phyloP scores from a whole-genome alignment of 129 eudicot genomes.

The Lactuca saligna region DNA sequence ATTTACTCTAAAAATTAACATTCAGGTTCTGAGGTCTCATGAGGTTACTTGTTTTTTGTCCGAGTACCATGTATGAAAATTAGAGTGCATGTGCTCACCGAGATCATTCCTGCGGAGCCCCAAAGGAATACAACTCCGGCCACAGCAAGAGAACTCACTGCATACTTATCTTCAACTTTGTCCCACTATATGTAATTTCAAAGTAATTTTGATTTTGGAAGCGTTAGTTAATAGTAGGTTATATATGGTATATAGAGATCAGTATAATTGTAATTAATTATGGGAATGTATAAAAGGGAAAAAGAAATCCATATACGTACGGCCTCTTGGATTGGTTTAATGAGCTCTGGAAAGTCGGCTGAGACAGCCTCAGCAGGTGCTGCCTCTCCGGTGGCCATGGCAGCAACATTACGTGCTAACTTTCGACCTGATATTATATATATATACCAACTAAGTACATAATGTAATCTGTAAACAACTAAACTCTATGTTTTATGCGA shows the following conservation, averaged over 20 bases:
- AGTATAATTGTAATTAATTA: neutral
- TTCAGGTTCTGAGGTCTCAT: neutral
- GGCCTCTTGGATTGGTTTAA: slow-evolving; percentile 70
- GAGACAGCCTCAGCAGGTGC: slow-evolving; percentile 51
- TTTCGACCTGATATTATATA: slow-evolving; percentile 71
- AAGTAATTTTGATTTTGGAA: neutral
- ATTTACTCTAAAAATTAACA: neutral
- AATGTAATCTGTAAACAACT: neutral
- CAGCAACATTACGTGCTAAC: slow-evolving; percentile 73
- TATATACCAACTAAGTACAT: neutral
- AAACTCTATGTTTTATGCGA: neutral
- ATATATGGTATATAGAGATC: neutral
- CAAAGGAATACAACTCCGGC: slow-evolving; percentile 62
- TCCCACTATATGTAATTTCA: slow-evolving; percentile 59
- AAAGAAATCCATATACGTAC: slow-evolving; percentile 28
- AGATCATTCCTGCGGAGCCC: slow-evolving; percentile 80
- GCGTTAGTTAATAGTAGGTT: neutral
- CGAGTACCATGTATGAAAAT: neutral
- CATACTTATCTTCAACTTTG: slow-evolving; percentile 92
- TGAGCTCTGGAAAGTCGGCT: slow-evolving; percentile 58
- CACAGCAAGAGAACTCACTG: slow-evolving; percentile 78
- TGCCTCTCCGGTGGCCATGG: slow-evolving; percentile 85
- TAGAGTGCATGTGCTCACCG: slow-evolving; percentile 39
- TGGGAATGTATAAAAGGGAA: neutral
- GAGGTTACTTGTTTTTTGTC: neutral